phyloP scores from a whole-genome alignment of 1,284 basidiomycete species.

The Phellinidium pouzarii region DNA sequence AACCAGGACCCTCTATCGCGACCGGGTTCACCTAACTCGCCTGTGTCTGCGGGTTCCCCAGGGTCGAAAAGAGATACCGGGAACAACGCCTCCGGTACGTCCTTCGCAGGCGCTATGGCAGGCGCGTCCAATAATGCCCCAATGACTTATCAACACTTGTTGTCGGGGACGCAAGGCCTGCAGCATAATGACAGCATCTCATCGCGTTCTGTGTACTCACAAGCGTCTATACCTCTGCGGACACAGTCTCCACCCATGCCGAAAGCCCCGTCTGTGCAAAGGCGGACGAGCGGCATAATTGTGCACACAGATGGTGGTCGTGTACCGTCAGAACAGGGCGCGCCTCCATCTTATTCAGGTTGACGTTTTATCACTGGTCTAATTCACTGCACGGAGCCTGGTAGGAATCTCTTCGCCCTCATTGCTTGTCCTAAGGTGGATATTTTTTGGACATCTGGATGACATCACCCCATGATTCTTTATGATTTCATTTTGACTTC shows the following conservation, averaged over 20 bases:
- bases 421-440: no score
- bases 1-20: slow-evolving; percentile 11
- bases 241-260: no score
- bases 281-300: slow-evolving; percentile 3
- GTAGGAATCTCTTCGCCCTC: no score
- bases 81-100: neutral
- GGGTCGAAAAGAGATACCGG: neutral
- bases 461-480: no score
- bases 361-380: neutral
- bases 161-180: slow-evolving; percentile 1
- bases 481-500: no score
- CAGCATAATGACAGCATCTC: slow-evolving; percentile 5
- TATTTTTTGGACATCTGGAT: no score
- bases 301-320: slow-evolving; percentile 15
- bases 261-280: neutral
- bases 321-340: neutral
- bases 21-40: neutral
- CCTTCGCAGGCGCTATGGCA: neutral
- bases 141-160: neutral
- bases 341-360: slow-evolving; percentile 8
- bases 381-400: neutral
- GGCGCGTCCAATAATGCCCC: neutral
- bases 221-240: slow-evolving; percentile 2
- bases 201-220: slow-evolving; percentile 13
- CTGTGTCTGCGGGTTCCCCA: slow-evolving; percentile 2